A percentile compares a stretch with the other conserved stretches of the same genome.
These are phyloP conservation scores for Theobroma grandiflorum DNA, from an alignment of 441 rosid genomes.

Conservation along the genomic window DNA sequence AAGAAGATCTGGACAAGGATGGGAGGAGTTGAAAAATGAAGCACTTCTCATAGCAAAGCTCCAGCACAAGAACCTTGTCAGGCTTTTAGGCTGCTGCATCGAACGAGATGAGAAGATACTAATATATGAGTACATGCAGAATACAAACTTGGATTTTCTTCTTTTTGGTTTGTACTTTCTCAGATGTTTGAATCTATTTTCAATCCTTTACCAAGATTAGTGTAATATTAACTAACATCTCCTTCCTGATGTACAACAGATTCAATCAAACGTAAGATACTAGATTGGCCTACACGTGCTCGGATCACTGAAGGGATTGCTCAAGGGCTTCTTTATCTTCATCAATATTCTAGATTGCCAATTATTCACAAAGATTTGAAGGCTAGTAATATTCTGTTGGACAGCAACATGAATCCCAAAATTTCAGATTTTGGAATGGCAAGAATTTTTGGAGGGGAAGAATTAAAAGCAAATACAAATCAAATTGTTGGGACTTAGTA, in stretches of 20 bases:
- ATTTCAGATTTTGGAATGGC: background rate
- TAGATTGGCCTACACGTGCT: background rate
- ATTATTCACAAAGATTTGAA: background rate
- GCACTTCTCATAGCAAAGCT: slow-evolving; percentile 41
- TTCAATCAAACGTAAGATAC: too few relatives aligned
- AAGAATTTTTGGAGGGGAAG: background rate
- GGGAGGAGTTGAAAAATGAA: slow-evolving; percentile 43
- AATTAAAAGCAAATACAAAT: background rate
- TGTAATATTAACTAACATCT: too few relatives aligned
- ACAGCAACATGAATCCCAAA: background rate
- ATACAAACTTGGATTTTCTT: slow-evolving; percentile 43
- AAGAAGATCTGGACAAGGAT: slow-evolving; percentile 38
- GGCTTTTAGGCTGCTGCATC: slow-evolving; percentile 41
- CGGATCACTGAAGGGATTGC: background rate
- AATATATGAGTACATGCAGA: slow-evolving; percentile 44
- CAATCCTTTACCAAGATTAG: too few relatives aligned
- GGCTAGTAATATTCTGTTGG: background rate
- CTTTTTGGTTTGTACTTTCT: background rate
- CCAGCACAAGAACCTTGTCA: slow-evolving; percentile 47
- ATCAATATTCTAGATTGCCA: background rate
- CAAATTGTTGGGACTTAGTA: background rate
- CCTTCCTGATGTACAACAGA: too few relatives aligned
- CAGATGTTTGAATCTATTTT: too few relatives aligned
- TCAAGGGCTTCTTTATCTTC: background rate
- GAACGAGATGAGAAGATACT: slow-evolving; percentile 40